Evolutionary conservation across 805 yeast species (phyloP), one percentile per base, ranked within the genome.

Genomic region (Saccharomycopsis synnaedendra): DNA sequence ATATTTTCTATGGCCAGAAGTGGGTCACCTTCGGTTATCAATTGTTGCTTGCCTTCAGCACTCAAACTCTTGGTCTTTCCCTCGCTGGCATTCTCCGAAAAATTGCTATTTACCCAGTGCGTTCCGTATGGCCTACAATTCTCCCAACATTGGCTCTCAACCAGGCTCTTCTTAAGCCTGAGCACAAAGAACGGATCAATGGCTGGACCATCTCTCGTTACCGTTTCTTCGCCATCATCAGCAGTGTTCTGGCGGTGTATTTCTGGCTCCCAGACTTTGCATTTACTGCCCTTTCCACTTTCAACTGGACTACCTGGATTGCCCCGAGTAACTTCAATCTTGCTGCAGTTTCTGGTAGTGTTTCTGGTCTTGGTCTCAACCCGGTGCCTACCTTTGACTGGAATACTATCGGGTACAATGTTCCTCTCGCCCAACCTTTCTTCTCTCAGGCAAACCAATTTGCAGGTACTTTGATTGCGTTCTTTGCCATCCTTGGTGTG

Each of bases 41-140:
- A 60, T 54, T 78, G 9, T 54, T 77, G 35, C 64, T 80, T 34
- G 63, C 74, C 1, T 53, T 78, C 3, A 69, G 82, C 3, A 69
- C 84, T 1, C 81, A 79, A 57, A 76, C 75, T 52, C 62, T 81
- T 54, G 88, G 87, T 29, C 75, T 78, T 56, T 80, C 84, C 1
- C 71, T 81, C 58, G 85, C 86, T 4, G 81, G 83, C 44, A 57
- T 80, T 27, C 69, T 79, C 69, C 70, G 82, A 56, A 72, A 74
- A 50, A 73, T 80, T 33, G 70, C 69, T 2, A 70, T 78, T 5
- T 76, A 76, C 55, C 79, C 78, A 9, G 62, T 64, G 3, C 62
- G 67, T 47, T 66, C 77, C 8, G 58, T 78, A 34, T 78, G 83
- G 83, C 81, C 79, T 36, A 63, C 71, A 2, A 49, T 65, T 3